Evolutionary conservation across 2,329 filamentous ascomycete genomes (phyloP).

Genomic region (Phialophora expanda): DNA sequence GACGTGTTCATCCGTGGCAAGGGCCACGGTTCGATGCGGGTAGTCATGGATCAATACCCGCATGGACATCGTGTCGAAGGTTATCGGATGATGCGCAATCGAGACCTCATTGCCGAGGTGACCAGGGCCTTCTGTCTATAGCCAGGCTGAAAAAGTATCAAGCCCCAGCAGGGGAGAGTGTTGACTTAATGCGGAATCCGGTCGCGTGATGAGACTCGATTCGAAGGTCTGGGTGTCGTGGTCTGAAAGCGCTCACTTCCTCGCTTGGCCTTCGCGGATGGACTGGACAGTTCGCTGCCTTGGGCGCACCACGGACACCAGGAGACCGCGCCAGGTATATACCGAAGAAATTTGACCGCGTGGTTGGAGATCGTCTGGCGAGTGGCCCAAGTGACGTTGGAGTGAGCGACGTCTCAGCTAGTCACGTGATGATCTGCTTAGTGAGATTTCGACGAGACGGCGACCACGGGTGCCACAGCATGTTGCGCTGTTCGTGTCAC

Average conservation of each 20-base stretch:
- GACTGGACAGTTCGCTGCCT: not conserved
- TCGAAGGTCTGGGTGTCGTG: not conserved
- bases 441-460: conserved; percentile 9
- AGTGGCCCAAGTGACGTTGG: not conserved
- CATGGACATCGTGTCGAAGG: conserved; percentile 60
- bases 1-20: conserved; percentile 77
- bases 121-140: conserved; percentile 5
- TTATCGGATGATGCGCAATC: conserved; percentile 20
- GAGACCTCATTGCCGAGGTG: conserved; percentile 18
- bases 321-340: not conserved
- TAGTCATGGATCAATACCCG: conserved; percentile 84
- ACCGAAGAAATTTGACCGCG: not conserved
- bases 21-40: conserved; percentile 83
- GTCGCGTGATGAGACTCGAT: conserved; percentile 19
- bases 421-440: conserved; percentile 14
- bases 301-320: not conserved
- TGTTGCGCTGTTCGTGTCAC: not conserved
- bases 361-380: not conserved
- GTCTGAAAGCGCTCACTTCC: not conserved
- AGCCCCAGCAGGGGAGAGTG: not conserved
- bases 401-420: not conserved
- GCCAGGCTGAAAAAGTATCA: not conserved
- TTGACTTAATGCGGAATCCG: conserved; percentile 14
- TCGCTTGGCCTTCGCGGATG: not conserved
- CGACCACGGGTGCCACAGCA: not conserved